Evolutionary conservation across 169 alveolate species (phyloP), one percentile per base, ranked within the genome.

Genomic region (Neospora caninum): DNA sequence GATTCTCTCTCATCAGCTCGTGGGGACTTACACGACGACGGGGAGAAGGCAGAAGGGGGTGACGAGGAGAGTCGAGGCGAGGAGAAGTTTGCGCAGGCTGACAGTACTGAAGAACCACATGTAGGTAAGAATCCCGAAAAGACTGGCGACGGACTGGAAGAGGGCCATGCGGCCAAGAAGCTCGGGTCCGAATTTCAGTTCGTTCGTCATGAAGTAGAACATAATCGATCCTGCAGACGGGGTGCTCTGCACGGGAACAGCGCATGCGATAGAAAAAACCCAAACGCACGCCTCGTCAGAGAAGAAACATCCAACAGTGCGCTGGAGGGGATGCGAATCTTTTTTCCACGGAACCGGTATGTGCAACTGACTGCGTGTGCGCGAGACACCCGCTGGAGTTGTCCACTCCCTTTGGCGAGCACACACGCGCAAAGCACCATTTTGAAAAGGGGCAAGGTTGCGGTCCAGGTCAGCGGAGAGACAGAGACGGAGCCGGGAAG

Each of bases 181-280:
- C 88, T 96, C 96, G 38, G 98, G 97, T 82, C 95, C 96, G 95
- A 98, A 98, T 54, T 96, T 95, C 91, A 97, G 96, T 88, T 96
- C 96, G 94, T 98, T 98, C 18, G 99, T 97, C 97, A 98, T 96
- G 94, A 95, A 98, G 96, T 97, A 98, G 94, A 98, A 98, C 92
- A 97, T 93, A 34, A 98, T 96, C 67, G 97, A 96, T 58, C 98
- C 98, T 87, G 98, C 97, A 0, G 98, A 97, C 53, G 99, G 99
- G 39, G 96, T 93, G 41, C 94, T 80, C 95, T 93, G 94, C 41
- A 54, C 29, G 29, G 58, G 58, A 49, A 49, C 58, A 49, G 58
- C 58, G 58, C 58, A 49, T 7, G 22, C 58, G 13, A 49, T 7
- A 83, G 82, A 83, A 27, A n/a, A 58, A 73, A 70, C 25, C 22